Conservation (phyloP, 192 early-diverging fungal genomes). For the Allomyces arbusculus region DNA sequence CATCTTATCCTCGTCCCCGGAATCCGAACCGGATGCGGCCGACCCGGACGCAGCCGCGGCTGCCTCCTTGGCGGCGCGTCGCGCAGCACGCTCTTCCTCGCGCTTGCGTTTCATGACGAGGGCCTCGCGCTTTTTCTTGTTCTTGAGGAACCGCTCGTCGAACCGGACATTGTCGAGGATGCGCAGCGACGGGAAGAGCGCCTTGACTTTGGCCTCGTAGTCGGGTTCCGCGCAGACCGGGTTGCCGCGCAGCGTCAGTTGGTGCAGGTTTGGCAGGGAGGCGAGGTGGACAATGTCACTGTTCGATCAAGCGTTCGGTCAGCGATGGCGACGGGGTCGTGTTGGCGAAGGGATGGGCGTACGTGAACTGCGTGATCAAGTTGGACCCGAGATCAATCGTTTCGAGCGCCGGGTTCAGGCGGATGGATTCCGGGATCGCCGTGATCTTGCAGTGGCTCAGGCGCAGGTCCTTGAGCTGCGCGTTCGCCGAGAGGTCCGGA, state of each 20-base stretch:
- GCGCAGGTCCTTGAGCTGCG: slow-evolving; percentile 45
- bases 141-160: slow-evolving; percentile 45
- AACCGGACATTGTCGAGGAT: slow-evolving; percentile 56
- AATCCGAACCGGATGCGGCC: not conserved
- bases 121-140: slow-evolving; percentile 36
- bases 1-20: not conserved
- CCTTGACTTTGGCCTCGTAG: slow-evolving; percentile 35
- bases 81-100: slow-evolving; percentile 13
- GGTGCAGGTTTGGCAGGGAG: slow-evolving; percentile 26
- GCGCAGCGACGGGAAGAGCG: slow-evolving; percentile 34
- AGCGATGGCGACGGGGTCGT: slow-evolving; percentile 2
- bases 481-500: slow-evolving; percentile 38
- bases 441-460: slow-evolving; percentile 55
- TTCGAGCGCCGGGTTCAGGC: slow-evolving; percentile 30
- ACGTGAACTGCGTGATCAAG: slow-evolving; percentile 31
- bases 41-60: not conserved
- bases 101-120: slow-evolving; percentile 17
- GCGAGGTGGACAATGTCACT: slow-evolving; percentile 34
- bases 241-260: slow-evolving; percentile 53
- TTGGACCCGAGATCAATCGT: slow-evolving; percentile 59
- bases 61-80: not conserved
- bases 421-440: slow-evolving; percentile 31
- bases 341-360: slow-evolving; percentile 6
- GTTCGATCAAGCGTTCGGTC: slow-evolving; percentile 1
- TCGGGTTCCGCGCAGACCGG: slow-evolving; percentile 27